Evolutionary conservation across 1,284 basidiomycete species (phyloP).

Genomic region (Grifola frondosa): DNA sequence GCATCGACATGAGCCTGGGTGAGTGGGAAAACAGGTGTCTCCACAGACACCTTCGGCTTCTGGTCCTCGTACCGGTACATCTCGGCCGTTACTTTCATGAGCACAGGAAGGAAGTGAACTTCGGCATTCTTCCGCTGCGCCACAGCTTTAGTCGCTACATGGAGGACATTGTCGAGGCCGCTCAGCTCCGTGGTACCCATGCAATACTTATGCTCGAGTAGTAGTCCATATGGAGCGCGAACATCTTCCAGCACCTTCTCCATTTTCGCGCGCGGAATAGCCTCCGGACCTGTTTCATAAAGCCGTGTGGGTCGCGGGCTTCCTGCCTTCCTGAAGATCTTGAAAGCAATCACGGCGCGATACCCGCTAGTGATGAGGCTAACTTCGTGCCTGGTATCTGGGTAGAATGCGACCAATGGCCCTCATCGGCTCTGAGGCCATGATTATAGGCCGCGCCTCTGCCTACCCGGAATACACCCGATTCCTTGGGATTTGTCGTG

Average conservation of each 20-base stretch:
- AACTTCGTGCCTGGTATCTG: background rate
- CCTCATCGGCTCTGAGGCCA: background rate
- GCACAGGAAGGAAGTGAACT: background rate
- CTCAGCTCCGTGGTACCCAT: constrained; percentile 20
- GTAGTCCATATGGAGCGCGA: constrained; percentile 21
- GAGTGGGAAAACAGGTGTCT: constrained; percentile 31
- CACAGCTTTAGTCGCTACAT: background rate
- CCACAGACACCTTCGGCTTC: too few species aligned
- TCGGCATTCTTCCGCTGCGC: background rate
- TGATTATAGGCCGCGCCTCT: too few species aligned
- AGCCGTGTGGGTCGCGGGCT: too few species aligned
- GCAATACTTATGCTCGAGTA: constrained; percentile 25
- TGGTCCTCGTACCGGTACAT: too few species aligned
- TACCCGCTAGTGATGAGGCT: background rate
- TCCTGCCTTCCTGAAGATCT: background rate
- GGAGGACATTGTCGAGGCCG: constrained; percentile 24
- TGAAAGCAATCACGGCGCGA: background rate
- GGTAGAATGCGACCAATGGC: background rate
- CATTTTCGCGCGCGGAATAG: background rate
- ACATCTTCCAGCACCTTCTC: constrained; percentile 1
- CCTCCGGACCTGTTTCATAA: too few species aligned
- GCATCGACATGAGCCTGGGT: constrained; percentile 27
- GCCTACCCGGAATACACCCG: too few species aligned
- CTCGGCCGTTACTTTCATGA: too few species aligned
- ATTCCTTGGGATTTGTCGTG: background rate